phyloP scores from a whole-genome alignment of 2,329 filamentous ascomycete species.

The Fusarium pseudonygamai region DNA sequence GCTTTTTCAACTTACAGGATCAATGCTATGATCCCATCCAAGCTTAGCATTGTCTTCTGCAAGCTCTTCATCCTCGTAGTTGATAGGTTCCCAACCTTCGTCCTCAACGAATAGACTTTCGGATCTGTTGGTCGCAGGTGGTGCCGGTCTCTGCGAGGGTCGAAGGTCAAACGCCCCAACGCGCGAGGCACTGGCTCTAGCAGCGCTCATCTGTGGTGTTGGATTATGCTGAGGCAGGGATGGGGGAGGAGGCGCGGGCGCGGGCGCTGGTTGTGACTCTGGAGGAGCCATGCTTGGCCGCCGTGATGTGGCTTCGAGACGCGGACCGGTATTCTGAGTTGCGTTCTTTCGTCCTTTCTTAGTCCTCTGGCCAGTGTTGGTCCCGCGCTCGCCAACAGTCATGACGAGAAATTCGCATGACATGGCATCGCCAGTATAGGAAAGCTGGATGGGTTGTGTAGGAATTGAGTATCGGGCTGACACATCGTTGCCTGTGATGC shows the following conservation, averaged over 20 bases:
- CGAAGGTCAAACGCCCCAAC: constrained; percentile 56
- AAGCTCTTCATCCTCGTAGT: constrained; percentile 63
- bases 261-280: constrained; percentile 43
- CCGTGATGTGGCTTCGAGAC: constrained; percentile 59
- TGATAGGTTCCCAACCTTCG: constrained; percentile 78
- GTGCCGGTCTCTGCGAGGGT: constrained; percentile 63
- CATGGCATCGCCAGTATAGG: constrained; percentile 74
- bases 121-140: constrained; percentile 66
- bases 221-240: constrained; percentile 45
- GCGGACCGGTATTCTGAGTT: constrained; percentile 48
- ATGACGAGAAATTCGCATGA: constrained; percentile 82
- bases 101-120: constrained; percentile 81
- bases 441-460: constrained; percentile 76
- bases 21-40: constrained; percentile 77
- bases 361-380: constrained; percentile 57
- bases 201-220: constrained; percentile 48
- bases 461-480: constrained; percentile 76
- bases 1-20: constrained; percentile 60
- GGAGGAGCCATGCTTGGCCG: constrained; percentile 54
- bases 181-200: constrained; percentile 49
- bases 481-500: constrained; percentile 72
- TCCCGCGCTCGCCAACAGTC: constrained; percentile 76
- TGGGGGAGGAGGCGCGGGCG: constrained; percentile 37
- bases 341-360: constrained; percentile 57
- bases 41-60: constrained; percentile 73